phyloP scores from a whole-genome alignment of 805 yeast genomes.

The Candida loeiensis region DNA sequence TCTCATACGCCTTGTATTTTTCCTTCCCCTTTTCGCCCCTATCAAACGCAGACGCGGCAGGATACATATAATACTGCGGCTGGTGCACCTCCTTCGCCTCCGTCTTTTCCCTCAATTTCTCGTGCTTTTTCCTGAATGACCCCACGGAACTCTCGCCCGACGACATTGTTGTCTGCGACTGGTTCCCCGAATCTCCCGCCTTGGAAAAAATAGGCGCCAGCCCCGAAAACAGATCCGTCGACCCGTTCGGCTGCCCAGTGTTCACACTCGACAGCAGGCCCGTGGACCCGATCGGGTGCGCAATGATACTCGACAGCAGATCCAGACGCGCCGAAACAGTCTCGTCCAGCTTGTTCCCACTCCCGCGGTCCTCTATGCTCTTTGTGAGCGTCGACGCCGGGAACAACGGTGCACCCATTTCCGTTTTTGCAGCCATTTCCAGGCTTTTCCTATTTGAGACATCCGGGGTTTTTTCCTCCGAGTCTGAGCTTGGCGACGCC shows the following conservation, averaged over 20 bases:
- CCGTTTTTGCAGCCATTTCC: no score
- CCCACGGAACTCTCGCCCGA: neutral
- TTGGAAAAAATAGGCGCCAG: slow-evolving; percentile 1
- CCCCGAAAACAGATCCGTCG: neutral
- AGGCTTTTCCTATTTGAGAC: no score
- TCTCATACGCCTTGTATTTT: no score
- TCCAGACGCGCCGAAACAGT: slow-evolving; percentile 1
- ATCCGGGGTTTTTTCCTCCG: slow-evolving; percentile 2
- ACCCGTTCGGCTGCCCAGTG: no score
- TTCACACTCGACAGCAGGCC: no score
- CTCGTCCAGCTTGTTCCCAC: slow-evolving; percentile 1
- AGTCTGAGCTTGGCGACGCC: slow-evolving; percentile 5
- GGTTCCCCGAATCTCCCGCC: neutral
- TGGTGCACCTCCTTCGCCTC: slow-evolving; percentile 10
- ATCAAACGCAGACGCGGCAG: slow-evolving; percentile 16
- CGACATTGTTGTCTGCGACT: neutral
- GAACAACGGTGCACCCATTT: slow-evolving; percentile 7
- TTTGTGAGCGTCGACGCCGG: neutral
- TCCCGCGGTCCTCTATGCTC: neutral
- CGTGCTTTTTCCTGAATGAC: neutral
- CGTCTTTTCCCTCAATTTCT: neutral
- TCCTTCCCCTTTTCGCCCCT: neutral
- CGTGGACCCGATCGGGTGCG: neutral
- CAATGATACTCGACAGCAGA: neutral
- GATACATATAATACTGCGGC: slow-evolving; percentile 23